A percentile compares a stretch with the other conserved stretches of the same genome.
phyloP scores from a whole-genome alignment of 768 basidiomycete genomes.

The Collybiopsis luxurians region DNA sequence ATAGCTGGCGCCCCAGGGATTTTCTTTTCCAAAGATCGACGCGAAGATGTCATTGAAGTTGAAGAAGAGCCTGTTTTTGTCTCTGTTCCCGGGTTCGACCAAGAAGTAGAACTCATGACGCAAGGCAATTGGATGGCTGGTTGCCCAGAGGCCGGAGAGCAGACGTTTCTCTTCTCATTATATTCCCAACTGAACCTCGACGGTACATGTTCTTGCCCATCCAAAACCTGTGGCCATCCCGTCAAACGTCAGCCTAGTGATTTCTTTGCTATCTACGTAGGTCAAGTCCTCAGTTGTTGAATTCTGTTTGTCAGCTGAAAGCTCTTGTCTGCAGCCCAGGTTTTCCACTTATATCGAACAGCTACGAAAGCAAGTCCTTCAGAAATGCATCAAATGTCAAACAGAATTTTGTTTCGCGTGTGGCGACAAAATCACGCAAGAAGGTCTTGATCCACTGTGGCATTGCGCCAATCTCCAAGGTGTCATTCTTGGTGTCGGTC shows the following conservation, averaged over 20 bases:
- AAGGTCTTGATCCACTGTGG: constrained; percentile 61
- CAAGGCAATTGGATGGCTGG: constrained; percentile 98
- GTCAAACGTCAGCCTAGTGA: constrained; percentile 65
- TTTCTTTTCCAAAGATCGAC: constrained; percentile 93
- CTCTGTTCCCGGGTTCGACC: constrained; percentile 37
- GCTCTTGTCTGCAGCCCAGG: constrained; percentile 47
- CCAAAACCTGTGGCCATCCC: constrained; percentile 66
- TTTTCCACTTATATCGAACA: constrained; percentile 70
- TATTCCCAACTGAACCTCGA: constrained; percentile 61
- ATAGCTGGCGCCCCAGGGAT: constrained; percentile 50
- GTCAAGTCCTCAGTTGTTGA: constrained; percentile 22
- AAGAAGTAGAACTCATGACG: constrained; percentile 66
- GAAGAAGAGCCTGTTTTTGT: constrained; percentile 70
- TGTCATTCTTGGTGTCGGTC: constrained; percentile 85
- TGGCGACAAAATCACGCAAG: constrained; percentile 55
- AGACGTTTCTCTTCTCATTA: constrained; percentile 82
- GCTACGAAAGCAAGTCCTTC: constrained; percentile 54
- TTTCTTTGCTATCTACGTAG: constrained; percentile 82
- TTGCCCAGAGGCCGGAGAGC: constrained; percentile 91
- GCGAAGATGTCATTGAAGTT: constrained; percentile 89
- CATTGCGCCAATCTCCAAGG: constrained; percentile 92
- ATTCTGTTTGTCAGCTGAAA: constrained; percentile 3
- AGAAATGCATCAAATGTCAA: constrained; percentile 61
- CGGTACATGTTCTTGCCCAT: constrained; percentile 66
- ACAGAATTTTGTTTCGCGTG: constrained; percentile 72